These are phyloP conservation scores for Rhinocladiella similis DNA, from an alignment of 2,329 filamentous ascomycete species.

Conservation along the genomic window DNA sequence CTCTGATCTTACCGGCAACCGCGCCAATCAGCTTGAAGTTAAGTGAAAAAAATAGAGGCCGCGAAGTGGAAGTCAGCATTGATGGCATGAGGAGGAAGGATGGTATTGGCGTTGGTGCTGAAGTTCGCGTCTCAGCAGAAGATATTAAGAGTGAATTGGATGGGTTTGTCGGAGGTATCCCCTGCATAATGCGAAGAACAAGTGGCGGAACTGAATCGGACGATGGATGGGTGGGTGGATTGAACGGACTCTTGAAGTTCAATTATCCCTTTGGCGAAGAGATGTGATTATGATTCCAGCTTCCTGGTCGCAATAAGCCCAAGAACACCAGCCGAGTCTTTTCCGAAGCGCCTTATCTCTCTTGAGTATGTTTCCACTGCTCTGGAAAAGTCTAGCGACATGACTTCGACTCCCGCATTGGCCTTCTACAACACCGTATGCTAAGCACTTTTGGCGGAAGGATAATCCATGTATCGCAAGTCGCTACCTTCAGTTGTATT, in stretches of 20 bases:
- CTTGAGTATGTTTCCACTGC: too few relatives aligned
- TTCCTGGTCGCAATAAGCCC: too few relatives aligned
- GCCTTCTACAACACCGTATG: too few relatives aligned
- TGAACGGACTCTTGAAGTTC: conserved; percentile 93
- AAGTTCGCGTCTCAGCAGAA: conserved; percentile 87
- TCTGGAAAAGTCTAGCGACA: too few relatives aligned
- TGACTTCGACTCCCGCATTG: too few relatives aligned
- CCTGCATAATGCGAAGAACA: conserved; percentile 76
- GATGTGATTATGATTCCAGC: conserved; percentile 13
- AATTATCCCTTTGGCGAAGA: conserved; percentile 91
- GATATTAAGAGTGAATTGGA: conserved; percentile 54
- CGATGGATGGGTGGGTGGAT: conserved; percentile 92
- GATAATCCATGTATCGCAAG: too few relatives aligned
- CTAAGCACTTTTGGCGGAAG: too few relatives aligned
- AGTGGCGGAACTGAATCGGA: conserved; percentile 58
- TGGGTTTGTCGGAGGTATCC: conserved; percentile 75
- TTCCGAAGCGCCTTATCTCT: neutral
- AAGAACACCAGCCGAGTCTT: neutral
- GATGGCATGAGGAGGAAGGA: conserved; percentile 68
- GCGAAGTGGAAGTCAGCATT: conserved; percentile 76
- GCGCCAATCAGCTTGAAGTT: conserved; percentile 80
- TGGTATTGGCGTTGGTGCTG: conserved; percentile 72
- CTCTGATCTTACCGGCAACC: conserved; percentile 82
- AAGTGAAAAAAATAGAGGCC: conserved; percentile 75
- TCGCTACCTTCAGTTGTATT: too few relatives aligned